Base-by-base conservation (phyloP, 2,329 filamentous ascomycete genomes). In the Clarireedia monteithiana region DNA sequence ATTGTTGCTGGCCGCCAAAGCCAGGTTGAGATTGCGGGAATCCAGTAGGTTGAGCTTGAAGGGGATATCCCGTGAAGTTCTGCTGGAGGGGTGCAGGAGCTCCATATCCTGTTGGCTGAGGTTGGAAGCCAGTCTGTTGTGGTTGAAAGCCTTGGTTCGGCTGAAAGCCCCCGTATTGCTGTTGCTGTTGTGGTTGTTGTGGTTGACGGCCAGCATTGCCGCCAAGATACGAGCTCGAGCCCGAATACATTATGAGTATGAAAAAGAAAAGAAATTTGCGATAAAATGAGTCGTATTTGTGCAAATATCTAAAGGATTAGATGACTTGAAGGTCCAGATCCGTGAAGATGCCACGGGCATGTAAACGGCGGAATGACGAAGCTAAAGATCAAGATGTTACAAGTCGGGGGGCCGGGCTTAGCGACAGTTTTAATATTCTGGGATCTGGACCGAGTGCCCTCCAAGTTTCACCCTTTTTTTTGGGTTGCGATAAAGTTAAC, bases 141-240 rank as follows among this genome's bases (percentile, higher is more conserved):
- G 50, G 58, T 50, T 58, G 55, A 39, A 50, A 57, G 30, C 47
- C 49, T 42, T 56, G 54, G 23, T 50, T 53, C 24, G 48, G 48
- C 23, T 52, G 49, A 17, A 53, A 56, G 26, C 40, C 54, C 27
- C 54, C 54, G 48, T 55, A 55, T 34, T 55, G 46, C 39, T 47
- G 47, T n/a, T 55, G 57, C 20, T 75, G 82, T 40, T 68, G 66
- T 30, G 38, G 52, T 53, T 70, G 70, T 61, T 69, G 72, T 64
- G 71, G 66, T 59, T 73, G 70, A 56, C 86, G 82, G 76, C 79
- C 86, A 70, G 85, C 89, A 71, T 80, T 82, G 74, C 85, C 87
- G 73, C 90, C 90, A 67, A 95, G 75, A 73, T 86, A 96, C 62
- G 88, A 85, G 77, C 88, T 95, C 63, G 89, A 88, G 71, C 86